phyloP scores from a whole-genome alignment of 805 yeast genomes.

The Pichia rugopelliculosa region DNA sequence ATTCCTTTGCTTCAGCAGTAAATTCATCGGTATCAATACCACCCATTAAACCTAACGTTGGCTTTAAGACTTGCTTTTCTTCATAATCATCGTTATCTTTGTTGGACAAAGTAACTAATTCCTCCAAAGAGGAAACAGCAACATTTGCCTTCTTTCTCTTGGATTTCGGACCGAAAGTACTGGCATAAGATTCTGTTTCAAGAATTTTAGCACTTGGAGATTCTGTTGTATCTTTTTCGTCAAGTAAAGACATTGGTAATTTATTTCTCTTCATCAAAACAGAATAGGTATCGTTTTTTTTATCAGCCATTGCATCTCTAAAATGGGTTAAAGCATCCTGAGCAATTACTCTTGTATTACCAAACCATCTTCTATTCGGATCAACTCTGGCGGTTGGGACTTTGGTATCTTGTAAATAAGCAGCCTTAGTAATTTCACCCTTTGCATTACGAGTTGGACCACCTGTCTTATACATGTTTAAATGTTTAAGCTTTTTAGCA shows the following conservation, averaged over 20 bases:
- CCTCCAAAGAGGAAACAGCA: constrained; percentile 70
- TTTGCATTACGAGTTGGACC: constrained; percentile 77
- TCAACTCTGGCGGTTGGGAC: constrained; percentile 89
- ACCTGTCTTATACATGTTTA: constrained; percentile 91
- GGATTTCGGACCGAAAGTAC: constrained; percentile 90
- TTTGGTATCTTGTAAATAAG: constrained; percentile 79
- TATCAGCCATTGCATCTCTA: constrained; percentile 88
- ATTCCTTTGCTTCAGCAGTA: constrained; percentile 88
- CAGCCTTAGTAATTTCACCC: constrained; percentile 84
- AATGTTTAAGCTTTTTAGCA: constrained; percentile 82
- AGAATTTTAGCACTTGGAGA: constrained; percentile 74
- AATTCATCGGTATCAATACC: constrained; percentile 68
- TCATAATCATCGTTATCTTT: constrained; percentile 52
- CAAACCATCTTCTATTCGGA: constrained; percentile 97
- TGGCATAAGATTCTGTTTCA: constrained; percentile 78
- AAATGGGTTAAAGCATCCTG: constrained; percentile 94
- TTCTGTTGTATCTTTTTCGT: constrained; percentile 72
- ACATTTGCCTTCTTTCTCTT: constrained; percentile 87
- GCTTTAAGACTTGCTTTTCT: constrained; percentile 69
- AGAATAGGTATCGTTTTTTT: constrained; percentile 73
- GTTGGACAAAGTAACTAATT: constrained; percentile 54
- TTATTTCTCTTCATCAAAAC: constrained; percentile 83
- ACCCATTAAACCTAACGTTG: constrained; percentile 79
- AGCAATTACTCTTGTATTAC: constrained; percentile 93
- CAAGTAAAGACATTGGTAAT: constrained; percentile 89